Conservation (phyloP, 2,329 filamentous ascomycete species). For the Cucurbitaria berberidis region DNA sequence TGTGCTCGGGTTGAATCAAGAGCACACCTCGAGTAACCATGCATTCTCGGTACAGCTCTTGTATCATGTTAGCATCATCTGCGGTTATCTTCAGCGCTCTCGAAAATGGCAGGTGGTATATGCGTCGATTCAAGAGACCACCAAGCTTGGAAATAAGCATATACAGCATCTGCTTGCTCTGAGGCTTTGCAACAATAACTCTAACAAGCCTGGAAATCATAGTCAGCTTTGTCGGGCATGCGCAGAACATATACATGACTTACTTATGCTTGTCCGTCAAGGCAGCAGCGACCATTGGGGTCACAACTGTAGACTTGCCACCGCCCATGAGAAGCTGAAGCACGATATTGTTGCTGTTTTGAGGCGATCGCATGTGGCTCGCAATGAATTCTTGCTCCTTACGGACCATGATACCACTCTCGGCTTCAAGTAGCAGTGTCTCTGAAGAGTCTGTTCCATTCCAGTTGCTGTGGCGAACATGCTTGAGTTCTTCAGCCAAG, state of each 20-base stretch:
- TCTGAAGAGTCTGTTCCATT: slow-evolving; percentile 61
- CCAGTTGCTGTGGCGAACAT: slow-evolving; percentile 65
- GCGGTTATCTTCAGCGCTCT: slow-evolving; percentile 52
- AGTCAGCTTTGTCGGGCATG: slow-evolving; percentile 1
- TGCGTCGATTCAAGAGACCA: slow-evolving; percentile 60
- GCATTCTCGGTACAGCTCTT: slow-evolving; percentile 54
- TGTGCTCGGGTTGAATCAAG: slow-evolving; percentile 67
- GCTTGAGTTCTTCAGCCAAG: slow-evolving; percentile 49
- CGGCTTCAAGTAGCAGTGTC: slow-evolving; percentile 68
- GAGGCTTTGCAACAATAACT: slow-evolving; percentile 66
- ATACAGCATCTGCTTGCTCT: slow-evolving; percentile 66
- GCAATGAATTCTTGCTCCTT: slow-evolving; percentile 66
- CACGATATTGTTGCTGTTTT: slow-evolving; percentile 28
- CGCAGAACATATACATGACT: background rate
- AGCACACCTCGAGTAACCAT: slow-evolving; percentile 61
- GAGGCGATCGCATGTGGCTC: slow-evolving; percentile 56
- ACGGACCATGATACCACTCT: slow-evolving; percentile 67
- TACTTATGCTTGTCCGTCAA: slow-evolving; percentile 57
- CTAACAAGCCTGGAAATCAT: slow-evolving; percentile 55
- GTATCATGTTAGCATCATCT: slow-evolving; percentile 46
- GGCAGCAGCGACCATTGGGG: slow-evolving; percentile 40
- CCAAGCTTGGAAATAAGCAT: slow-evolving; percentile 63
- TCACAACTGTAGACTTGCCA: slow-evolving; percentile 42
- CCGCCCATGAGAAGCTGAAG: slow-evolving; percentile 47
- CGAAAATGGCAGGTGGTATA: slow-evolving; percentile 67